Conservation (phyloP, 2,329 filamentous ascomycete genomes). For the Colletotrichum abscissum region DNA sequence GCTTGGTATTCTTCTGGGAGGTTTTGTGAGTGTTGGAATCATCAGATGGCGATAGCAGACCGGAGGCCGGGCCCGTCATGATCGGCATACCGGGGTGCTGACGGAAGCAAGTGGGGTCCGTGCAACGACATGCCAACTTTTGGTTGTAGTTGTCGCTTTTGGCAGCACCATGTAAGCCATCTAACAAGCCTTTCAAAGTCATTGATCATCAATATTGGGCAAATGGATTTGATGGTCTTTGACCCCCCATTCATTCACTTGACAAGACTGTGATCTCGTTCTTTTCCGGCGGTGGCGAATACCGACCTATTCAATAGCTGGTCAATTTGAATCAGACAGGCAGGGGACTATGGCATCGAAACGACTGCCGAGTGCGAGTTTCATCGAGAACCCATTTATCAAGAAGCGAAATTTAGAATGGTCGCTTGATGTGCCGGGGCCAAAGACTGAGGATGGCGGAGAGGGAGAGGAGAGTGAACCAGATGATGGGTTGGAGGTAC, state of each 20-base stretch:
- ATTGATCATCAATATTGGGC: too few species aligned
- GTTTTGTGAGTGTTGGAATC: neutral
- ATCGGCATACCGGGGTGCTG: neutral
- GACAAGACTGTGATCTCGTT: too few species aligned
- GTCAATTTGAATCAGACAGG: neutral
- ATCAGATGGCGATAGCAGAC: neutral
- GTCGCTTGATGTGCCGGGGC: slow-evolving; percentile 45
- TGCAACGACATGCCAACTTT: slow-evolving; percentile 1
- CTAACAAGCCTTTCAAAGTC: neutral
- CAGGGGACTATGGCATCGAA: slow-evolving; percentile 42
- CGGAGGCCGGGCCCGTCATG: neutral
- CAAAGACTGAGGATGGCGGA: neutral
- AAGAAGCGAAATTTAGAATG: slow-evolving; percentile 59
- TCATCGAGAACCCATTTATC: slow-evolving; percentile 58
- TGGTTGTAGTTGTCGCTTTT: neutral
- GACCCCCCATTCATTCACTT: neutral
- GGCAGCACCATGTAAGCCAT: neutral
- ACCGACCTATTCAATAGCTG: neutral
- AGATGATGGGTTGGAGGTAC: neutral
- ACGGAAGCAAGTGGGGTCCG: neutral
- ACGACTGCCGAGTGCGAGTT: slow-evolving; percentile 43
- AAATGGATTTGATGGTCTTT: neutral
- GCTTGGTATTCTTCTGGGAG: neutral
- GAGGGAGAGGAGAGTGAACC: too few species aligned
- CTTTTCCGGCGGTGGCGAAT: neutral